These are phyloP conservation scores for Tetrapisispora fleetii DNA, from an alignment of 805 yeast species.

Conservation along the genomic window DNA sequence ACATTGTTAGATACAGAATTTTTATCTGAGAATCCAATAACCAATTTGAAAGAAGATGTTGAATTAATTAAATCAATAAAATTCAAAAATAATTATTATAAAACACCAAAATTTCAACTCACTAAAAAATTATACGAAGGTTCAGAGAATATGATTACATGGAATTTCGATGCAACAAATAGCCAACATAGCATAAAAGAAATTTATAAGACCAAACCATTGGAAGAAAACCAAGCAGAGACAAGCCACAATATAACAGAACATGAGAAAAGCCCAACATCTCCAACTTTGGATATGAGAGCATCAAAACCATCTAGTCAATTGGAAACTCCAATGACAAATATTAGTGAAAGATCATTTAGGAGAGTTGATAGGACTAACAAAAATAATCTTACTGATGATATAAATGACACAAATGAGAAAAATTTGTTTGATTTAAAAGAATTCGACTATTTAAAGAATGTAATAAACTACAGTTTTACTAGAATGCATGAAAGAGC, in stretches of 20 bases:
- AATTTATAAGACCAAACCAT: neutral
- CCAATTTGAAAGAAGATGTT: conserved; percentile 34
- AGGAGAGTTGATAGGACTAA: conserved; percentile 7
- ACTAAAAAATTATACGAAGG: conserved; percentile 22
- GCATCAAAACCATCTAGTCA: conserved; percentile 6
- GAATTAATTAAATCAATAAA: conserved; percentile 28
- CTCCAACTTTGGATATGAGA: conserved; percentile 10
- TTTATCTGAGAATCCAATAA: conserved; percentile 32
- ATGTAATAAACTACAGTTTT: conserved; percentile 37
- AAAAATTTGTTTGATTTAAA: conserved; percentile 5
- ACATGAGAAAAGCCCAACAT: conserved; percentile 3
- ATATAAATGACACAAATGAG: conserved; percentile 16
- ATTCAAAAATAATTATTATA: conserved; percentile 12
- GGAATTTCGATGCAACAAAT: conserved; percentile 9
- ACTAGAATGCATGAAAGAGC: conserved; percentile 44
- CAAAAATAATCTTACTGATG: conserved; percentile 5
- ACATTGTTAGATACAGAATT: conserved; percentile 47
- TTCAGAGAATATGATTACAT: conserved; percentile 9
- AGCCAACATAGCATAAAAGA: neutral
- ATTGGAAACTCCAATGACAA: conserved; percentile 15
- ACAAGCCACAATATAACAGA: neutral
- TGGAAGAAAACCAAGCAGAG: neutral
- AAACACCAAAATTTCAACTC: conserved; percentile 33
- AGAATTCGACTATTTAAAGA: conserved; percentile 31
- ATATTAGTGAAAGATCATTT: conserved; percentile 16